Conservation (phyloP, 2,329 filamentous ascomycete species). For the Pseudocercospora cruenta region DNA sequence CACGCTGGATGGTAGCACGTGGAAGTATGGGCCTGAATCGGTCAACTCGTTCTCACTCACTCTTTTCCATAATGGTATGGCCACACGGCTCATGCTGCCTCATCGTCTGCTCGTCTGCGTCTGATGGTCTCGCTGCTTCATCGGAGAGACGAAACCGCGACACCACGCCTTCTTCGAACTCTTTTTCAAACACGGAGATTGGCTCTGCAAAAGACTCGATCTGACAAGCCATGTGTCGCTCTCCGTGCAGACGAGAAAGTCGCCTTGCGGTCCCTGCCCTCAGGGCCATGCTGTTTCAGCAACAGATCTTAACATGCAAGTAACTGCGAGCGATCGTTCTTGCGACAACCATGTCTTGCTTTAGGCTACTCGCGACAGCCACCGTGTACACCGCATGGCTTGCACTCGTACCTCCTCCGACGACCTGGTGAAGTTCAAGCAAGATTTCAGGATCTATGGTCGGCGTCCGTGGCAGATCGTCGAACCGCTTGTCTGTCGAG, state of each 20-base stretch:
- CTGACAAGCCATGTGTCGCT: neutral
- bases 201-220: neutral
- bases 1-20: neutral
- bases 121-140: neutral
- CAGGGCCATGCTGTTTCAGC: neutral
- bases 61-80: too few species aligned
- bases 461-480: neutral
- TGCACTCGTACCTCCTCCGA: neutral
- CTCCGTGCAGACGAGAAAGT: neutral
- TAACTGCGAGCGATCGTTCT: neutral
- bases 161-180: neutral
- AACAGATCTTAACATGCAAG: neutral
- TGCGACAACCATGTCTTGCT: neutral
- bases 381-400: neutral
- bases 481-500: neutral
- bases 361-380: neutral
- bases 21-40: too few species aligned
- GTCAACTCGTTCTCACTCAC: neutral
- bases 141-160: neutral
- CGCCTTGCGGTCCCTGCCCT: neutral
- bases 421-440: neutral
- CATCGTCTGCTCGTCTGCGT: neutral
- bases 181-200: too few species aligned
- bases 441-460: neutral
- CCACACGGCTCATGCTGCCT: too few species aligned